phyloP scores from a whole-genome alignment of 2,329 filamentous ascomycete species.

The Acrodontium crateriforme region DNA sequence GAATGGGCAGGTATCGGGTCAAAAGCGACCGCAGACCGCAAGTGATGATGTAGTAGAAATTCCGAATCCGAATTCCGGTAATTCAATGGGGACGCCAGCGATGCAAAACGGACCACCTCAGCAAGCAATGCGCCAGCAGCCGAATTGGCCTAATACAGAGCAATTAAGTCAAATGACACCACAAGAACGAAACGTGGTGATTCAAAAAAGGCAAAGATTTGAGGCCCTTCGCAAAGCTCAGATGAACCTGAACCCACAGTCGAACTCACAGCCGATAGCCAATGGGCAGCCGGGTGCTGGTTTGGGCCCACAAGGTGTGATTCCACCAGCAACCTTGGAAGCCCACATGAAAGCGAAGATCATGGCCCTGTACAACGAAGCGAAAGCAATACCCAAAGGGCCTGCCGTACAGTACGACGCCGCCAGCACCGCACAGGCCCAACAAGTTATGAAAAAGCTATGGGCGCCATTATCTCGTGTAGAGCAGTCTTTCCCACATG shows the following conservation, averaged over 20 bases:
- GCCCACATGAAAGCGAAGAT: slow-evolving; percentile 4
- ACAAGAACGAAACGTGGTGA: slow-evolving; percentile 9
- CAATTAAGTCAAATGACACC: slow-evolving; percentile 14
- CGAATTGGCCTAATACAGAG: slow-evolving; percentile 6
- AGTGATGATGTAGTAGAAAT: slow-evolving; percentile 30
- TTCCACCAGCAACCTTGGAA: background rate
- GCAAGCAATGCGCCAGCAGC: slow-evolving; percentile 13
- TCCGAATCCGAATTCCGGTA: slow-evolving; percentile 20
- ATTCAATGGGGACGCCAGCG: too few relatives aligned
- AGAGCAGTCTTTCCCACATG: slow-evolving; percentile 11
- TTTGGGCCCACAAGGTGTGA: background rate
- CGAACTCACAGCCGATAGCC: too few relatives aligned
- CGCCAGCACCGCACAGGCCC: slow-evolving; percentile 8
- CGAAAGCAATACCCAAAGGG: slow-evolving; percentile 14
- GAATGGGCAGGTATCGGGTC: slow-evolving; percentile 6
- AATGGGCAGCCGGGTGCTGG: background rate
- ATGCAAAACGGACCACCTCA: slow-evolving; percentile 15
- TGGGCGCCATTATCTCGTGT: slow-evolving; percentile 13
- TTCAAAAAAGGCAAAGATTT: slow-evolving; percentile 11
- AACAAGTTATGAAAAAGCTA: slow-evolving; percentile 14
- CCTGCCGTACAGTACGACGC: slow-evolving; percentile 13
- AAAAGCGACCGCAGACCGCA: slow-evolving; percentile 12
- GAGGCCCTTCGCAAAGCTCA: slow-evolving; percentile 17
- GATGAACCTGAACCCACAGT: slow-evolving; percentile 3
- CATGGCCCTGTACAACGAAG: slow-evolving; percentile 9